Percentiles rank a stretch among this genome's conserved stretches.
Conservation (phyloP, 805 yeast species). For the Starmerella ratchasimensis region DNA sequence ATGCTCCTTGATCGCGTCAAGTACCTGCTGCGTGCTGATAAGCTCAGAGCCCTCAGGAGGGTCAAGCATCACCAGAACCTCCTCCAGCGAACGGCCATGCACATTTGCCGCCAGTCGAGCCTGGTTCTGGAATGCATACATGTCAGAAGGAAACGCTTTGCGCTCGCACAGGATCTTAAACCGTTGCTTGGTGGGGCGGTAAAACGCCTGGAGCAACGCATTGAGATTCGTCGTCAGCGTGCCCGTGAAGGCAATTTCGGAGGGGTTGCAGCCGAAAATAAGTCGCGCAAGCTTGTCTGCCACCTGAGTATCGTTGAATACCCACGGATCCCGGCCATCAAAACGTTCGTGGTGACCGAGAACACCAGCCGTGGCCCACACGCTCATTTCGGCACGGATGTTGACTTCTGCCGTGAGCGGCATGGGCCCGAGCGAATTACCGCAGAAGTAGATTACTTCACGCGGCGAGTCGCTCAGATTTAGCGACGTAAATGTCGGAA, state of each 20-base stretch:
- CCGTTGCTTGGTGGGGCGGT: constrained; percentile 45
- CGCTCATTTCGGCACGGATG: constrained; percentile 53
- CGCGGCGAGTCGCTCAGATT: constrained; percentile 30
- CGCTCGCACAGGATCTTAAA: constrained; percentile 70
- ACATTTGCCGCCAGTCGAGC: constrained; percentile 39
- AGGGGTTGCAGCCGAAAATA: constrained; percentile 54
- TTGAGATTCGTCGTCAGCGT: constrained; percentile 74
- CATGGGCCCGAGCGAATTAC: constrained; percentile 89
- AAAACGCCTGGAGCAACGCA: constrained; percentile 57
- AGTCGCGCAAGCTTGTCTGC: constrained; percentile 54
- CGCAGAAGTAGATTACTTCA: constrained; percentile 56
- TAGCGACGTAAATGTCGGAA: constrained; percentile 55
- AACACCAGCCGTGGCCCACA: constrained; percentile 74
- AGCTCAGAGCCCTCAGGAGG: constrained; percentile 47
- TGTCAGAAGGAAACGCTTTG: constrained; percentile 86
- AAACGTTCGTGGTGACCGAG: constrained; percentile 55
- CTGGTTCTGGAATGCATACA: constrained; percentile 68
- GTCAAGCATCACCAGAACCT: constrained; percentile 47
- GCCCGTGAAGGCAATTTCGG: constrained; percentile 79
- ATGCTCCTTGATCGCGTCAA: constrained; percentile 40
- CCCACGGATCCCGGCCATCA: constrained; percentile 51
- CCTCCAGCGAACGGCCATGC: constrained; percentile 40
- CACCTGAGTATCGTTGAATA: constrained; percentile 68
- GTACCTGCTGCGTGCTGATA: constrained; percentile 50
- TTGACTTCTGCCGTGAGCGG: constrained; percentile 50